These are phyloP conservation scores for Penicillium sp. DNA, from an alignment of 2,329 filamentous ascomycete genomes.

Conservation along the genomic window DNA sequence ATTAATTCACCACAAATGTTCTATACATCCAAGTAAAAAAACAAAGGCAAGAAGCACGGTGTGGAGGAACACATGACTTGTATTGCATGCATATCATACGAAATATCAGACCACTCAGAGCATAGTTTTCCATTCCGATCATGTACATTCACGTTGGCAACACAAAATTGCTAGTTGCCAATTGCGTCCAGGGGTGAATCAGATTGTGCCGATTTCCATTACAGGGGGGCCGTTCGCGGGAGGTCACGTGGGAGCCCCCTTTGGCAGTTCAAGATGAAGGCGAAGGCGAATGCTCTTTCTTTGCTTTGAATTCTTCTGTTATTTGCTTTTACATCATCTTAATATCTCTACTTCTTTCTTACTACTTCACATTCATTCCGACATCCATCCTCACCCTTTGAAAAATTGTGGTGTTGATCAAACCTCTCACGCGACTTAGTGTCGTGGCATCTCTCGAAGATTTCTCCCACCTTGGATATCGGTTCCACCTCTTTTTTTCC, in stretches of 20 bases:
- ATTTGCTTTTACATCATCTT: constrained; percentile 1
- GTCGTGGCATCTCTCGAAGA: constrained; percentile 6
- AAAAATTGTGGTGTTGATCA: neutral
- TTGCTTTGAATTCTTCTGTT: neutral
- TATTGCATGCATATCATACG: neutral
- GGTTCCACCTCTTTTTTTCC: neutral
- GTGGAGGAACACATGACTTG: neutral
- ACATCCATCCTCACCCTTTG: neutral
- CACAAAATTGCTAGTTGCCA: neutral
- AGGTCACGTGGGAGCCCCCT: constrained; percentile 9
- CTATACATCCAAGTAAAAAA: neutral
- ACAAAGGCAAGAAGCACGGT: neutral
- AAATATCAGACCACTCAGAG: too few relatives aligned
- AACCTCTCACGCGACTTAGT: neutral
- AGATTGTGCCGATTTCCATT: neutral
- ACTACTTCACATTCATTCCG: neutral
- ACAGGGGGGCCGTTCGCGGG: constrained; percentile 4
- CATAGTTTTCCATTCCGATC: neutral
- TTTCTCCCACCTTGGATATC: constrained; percentile 3
- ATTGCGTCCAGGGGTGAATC: neutral
- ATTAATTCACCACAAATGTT: neutral
- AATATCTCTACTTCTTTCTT: constrained; percentile 2
- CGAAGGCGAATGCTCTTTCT: neutral
- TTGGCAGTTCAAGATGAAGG: neutral
- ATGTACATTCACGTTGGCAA: neutral